Conservation (phyloP, 1,284 basidiomycete genomes). For the Naganishia albida region DNA sequence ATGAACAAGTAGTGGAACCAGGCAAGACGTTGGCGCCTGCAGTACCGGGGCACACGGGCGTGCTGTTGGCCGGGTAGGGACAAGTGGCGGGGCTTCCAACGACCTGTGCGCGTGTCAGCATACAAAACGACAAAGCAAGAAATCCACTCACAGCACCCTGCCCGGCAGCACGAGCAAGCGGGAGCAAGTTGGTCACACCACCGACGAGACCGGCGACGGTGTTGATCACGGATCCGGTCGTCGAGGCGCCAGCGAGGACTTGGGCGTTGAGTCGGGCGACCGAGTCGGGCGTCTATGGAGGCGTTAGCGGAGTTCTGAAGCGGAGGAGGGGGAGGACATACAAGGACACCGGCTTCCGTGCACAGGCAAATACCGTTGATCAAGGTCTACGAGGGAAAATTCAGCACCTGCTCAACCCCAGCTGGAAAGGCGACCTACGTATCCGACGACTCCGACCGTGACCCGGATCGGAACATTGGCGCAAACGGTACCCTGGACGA, state of each 20-base stretch:
- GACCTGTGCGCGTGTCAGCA: not conserved
- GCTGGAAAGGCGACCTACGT: not conserved
- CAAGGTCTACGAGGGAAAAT: conserved; percentile 7
- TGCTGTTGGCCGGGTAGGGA: conserved; percentile 16
- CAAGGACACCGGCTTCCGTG: conserved; percentile 17
- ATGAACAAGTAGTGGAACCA: conserved; percentile 15
- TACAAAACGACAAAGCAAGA: not conserved
- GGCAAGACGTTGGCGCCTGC: not conserved
- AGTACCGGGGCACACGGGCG: conserved; percentile 4
- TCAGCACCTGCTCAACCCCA: not conserved
- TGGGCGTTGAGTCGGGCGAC: conserved; percentile 2
- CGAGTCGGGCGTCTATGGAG: conserved; percentile 12
- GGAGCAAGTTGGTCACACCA: conserved; percentile 1
- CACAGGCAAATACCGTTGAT: conserved; percentile 22
- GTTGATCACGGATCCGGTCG: not conserved
- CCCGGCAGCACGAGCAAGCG: not conserved
- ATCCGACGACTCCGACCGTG: not conserved
- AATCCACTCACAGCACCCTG: not conserved
- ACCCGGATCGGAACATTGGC: conserved; percentile 8
- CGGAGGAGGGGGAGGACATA: not conserved
- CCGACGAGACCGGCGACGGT: conserved; percentile 5
- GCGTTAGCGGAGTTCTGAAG: not conserved
- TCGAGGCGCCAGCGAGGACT: not conserved
- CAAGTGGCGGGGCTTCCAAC: not conserved
- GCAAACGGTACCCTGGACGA: conserved; percentile 15